These are phyloP conservation scores for Pseudotsuga menziesii DNA, from an alignment of 75 land plant species.

Conservation along the genomic window DNA sequence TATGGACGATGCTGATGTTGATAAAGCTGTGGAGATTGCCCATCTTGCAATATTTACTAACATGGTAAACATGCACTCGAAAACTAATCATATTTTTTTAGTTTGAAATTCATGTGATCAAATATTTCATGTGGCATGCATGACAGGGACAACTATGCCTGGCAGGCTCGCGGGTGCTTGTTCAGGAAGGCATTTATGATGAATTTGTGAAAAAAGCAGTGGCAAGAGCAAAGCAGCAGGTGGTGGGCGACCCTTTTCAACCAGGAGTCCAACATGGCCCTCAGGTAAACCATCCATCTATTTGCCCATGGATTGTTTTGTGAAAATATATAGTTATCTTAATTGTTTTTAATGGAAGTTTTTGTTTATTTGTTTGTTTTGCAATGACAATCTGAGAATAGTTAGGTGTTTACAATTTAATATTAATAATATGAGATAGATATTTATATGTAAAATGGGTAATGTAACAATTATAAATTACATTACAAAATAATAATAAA, in stretches of 20 bases:
- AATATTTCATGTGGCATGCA: not conserved
- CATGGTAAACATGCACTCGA: too few species aligned
- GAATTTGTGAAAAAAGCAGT: slow-evolving; percentile 16
- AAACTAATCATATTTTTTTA: not conserved
- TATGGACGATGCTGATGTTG: slow-evolving; percentile 77
- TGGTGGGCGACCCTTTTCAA: slow-evolving; percentile 22
- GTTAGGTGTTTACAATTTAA: too few species aligned
- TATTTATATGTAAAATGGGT: too few species aligned
- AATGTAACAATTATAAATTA: too few species aligned
- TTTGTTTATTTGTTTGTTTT: not conserved
- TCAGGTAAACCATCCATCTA: slow-evolving; percentile 7
- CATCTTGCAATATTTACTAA: slow-evolving; percentile 52
- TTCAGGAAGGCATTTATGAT: slow-evolving; percentile 28
- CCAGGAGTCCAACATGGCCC: slow-evolving; percentile 23
- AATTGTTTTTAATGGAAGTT: not conserved
- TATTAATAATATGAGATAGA: too few species aligned
- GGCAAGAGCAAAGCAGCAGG: slow-evolving; percentile 10
- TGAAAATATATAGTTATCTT: not conserved
- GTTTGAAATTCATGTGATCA: too few species aligned
- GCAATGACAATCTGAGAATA: too few species aligned
- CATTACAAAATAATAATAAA: too few species aligned
- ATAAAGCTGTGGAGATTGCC: slow-evolving; percentile 61
- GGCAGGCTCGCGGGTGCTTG: slow-evolving; percentile 18
- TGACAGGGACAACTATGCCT: slow-evolving; percentile 20
- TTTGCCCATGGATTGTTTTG: too few species aligned